Percentiles rank a stretch among this genome's conserved stretches.
These are phyloP conservation scores for Paramarasmius palmivorus DNA, from an alignment of 1,284 basidiomycete species.

Conservation along the genomic window DNA sequence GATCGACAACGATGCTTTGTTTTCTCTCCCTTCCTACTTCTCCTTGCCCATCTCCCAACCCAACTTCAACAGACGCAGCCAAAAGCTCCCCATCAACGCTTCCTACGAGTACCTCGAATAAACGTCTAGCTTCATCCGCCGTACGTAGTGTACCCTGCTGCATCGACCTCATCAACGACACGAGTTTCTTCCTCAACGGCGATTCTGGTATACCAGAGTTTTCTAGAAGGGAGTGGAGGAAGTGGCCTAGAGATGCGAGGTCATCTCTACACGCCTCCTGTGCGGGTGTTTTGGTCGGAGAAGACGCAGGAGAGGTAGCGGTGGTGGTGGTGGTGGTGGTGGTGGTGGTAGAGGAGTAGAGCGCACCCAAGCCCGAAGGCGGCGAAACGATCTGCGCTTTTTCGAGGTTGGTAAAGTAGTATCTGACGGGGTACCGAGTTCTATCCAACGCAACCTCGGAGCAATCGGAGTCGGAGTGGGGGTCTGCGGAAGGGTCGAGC, in stretches of 20 bases:
- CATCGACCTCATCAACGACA: background rate
- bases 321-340: no score
- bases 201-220: background rate
- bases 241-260: background rate
- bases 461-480: slow-evolving; percentile 4
- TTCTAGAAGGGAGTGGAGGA: background rate
- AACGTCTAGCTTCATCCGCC: background rate
- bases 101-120: background rate
- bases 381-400: slow-evolving; percentile 28
- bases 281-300: background rate
- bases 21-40: background rate
- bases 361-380: slow-evolving; percentile 1
- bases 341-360: no score
- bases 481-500: slow-evolving; percentile 41
- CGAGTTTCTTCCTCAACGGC: background rate
- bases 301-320: slow-evolving; percentile 17
- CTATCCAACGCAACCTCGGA: slow-evolving; percentile 34
- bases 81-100: background rate
- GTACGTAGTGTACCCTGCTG: background rate
- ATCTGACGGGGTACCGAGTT: slow-evolving; percentile 43
- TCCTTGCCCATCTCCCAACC: background rate
- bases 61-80: background rate
- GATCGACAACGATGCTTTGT: background rate
- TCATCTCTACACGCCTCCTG: background rate
- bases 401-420: slow-evolving; percentile 45